A percentile compares a stretch with the other conserved stretches of the same genome.
Evolutionary conservation across 495 filamentous ascomycete species (phyloP).

Genomic region (Amphirosellinia nigrospora): DNA sequence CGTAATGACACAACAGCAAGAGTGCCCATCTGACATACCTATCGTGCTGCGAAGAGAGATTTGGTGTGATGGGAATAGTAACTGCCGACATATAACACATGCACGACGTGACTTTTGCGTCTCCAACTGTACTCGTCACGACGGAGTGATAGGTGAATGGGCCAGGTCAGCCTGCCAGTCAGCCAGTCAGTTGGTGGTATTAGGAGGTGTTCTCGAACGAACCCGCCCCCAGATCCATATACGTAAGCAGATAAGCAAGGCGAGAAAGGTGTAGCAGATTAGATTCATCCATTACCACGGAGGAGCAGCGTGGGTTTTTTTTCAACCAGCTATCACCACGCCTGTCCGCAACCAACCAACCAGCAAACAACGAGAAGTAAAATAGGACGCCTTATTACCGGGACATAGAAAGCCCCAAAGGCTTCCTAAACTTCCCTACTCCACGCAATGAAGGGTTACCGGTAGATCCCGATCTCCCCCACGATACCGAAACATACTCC

Average conservation of each 20-base stretch:
- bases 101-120: neutral
- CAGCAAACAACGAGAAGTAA: neutral
- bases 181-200: neutral
- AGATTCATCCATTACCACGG: too few species aligned
- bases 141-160: neutral
- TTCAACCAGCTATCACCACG: neutral
- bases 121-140: neutral
- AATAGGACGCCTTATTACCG: neutral
- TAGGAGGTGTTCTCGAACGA: constrained; percentile 3
- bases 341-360: neutral
- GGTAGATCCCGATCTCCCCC: neutral
- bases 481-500: neutral
- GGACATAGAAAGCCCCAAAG: neutral
- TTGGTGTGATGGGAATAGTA: constrained; percentile 5
- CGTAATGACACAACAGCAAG: neutral
- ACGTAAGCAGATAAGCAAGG: constrained; percentile 5
- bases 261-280: neutral
- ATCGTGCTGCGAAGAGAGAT: constrained; percentile 8
- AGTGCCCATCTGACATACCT: neutral
- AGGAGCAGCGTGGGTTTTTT: too few species aligned
- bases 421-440: neutral
- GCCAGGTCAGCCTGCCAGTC: neutral
- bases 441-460: neutral
- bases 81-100: constrained; percentile 19
- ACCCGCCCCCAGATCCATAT: too few species aligned